Evolutionary conservation across 768 basidiomycete species (phyloP), one percentile per base, ranked within the genome.

Genomic region (Cystobasidium onofrii): DNA sequence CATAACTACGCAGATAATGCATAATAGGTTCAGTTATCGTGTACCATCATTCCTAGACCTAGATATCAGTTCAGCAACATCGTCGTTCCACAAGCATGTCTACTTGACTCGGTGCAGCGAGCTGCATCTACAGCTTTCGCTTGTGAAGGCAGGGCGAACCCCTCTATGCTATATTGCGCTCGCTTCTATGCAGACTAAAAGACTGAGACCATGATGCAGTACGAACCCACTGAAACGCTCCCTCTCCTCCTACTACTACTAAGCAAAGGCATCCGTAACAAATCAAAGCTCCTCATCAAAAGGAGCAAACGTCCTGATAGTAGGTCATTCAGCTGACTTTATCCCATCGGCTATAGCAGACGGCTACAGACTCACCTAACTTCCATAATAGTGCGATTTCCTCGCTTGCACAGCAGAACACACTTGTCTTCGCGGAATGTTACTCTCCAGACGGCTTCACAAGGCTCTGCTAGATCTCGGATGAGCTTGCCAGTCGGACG

Each of bases 361-460:
- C n/a, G n/a, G n/a, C n/a, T n/a, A 54, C 17, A 50, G 25, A 54
- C 65, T 50, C 34, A 67, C 65, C 67, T 54, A 23, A 79, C 76
- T 33, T 78, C 94, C 81, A 94, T 86, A 23, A 90, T 87, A 65
- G 90, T 92, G 84, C 88, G 89, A 31, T 88, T 89, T 34, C 84
- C 86, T 73, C 90, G 84, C 83, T 87, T 88, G 82, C 90, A 90
- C 83, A 92, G 86, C 50, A 96, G 84, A 23, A 89, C 90, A 80
- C 87, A 89, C 63, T 86, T 86, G 80, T 90, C 87, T 34, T 85
- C 83, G 79, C 86, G 84, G 82, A 88, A 89, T 44, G 84, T 87
- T 50, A 92, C 89, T 82, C 91, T 88, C 94, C 92, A 97, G 65
- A 92, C 88, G 72, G 86, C 87, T 80, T 94, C 91, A 74, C 88